Evolutionary conservation across 2,329 filamentous ascomycete species (phyloP).

Genomic region (Epichloe sibirici): DNA sequence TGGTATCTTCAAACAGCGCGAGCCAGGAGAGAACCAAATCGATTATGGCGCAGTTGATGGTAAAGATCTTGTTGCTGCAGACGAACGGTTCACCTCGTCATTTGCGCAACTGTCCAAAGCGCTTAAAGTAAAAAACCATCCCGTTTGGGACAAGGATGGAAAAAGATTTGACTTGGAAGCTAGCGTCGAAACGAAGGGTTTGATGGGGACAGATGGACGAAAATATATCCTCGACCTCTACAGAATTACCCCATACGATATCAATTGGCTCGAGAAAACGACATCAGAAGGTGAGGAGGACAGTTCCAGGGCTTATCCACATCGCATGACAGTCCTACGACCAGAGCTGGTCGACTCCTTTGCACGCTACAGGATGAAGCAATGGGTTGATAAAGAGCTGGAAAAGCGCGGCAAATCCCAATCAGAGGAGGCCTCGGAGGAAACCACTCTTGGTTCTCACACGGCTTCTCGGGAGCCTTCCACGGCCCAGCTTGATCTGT

Average conservation of each 20-base stretch:
- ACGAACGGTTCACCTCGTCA: slow-evolving; percentile 69
- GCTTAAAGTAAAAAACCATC: slow-evolving; percentile 83
- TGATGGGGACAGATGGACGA: slow-evolving; percentile 91
- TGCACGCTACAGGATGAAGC: slow-evolving; percentile 73
- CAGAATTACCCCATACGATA: slow-evolving; percentile 82
- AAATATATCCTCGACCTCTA: slow-evolving; percentile 98
- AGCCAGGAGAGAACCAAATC: slow-evolving; percentile 95
- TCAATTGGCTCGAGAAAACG: slow-evolving; percentile 77
- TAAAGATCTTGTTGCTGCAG: slow-evolving; percentile 85
- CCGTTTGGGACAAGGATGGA: slow-evolving; percentile 95
- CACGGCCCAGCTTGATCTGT: slow-evolving; percentile 63
- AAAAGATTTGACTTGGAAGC: slow-evolving; percentile 85
- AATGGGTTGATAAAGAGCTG: slow-evolving; percentile 74
- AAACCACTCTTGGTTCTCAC: slow-evolving; percentile 24
- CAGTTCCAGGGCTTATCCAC: slow-evolving; percentile 57
- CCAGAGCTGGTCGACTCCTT: slow-evolving; percentile 83
- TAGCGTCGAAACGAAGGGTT: slow-evolving; percentile 93
- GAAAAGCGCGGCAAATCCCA: slow-evolving; percentile 40
- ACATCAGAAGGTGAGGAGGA: slow-evolving; percentile 32
- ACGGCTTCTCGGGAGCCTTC: slow-evolving; percentile 22
- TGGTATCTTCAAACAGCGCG: slow-evolving; percentile 97
- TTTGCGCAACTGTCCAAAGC: slow-evolving; percentile 89
- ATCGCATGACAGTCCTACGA: slow-evolving; percentile 89
- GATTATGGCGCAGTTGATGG: slow-evolving; percentile 98
- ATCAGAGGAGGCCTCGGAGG: slow-evolving; percentile 22